phyloP scores from a whole-genome alignment of 768 basidiomycete genomes.

The Pleurotus citrinopileatus region DNA sequence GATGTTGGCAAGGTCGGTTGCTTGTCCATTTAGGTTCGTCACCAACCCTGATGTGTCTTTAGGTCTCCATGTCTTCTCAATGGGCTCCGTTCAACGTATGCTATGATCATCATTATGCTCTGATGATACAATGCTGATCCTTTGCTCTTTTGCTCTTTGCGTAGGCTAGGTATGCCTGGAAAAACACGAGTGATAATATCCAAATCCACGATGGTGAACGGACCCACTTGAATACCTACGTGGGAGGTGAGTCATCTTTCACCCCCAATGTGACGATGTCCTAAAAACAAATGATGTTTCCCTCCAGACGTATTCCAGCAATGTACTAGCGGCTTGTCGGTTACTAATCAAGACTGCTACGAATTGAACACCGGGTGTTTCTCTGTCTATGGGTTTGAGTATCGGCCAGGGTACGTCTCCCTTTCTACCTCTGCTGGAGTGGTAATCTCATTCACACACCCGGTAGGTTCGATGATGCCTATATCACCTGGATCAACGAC shows the following conservation, averaged over 20 bases:
- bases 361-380: constrained; percentile 33
- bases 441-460: too few species aligned
- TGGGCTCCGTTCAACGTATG: constrained; percentile 60
- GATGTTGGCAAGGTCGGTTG: constrained; percentile 26
- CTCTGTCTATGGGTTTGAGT: constrained; percentile 45
- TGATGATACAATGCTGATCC: too few species aligned
- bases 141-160: too few species aligned
- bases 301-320: constrained; percentile 63
- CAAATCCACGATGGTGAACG: constrained; percentile 43
- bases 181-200: constrained; percentile 46
- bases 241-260: constrained; percentile 65
- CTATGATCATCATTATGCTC: neutral
- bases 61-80: constrained; percentile 53
- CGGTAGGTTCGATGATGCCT: constrained; percentile 45
- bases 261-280: too few species aligned
- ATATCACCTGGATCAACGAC: constrained; percentile 71
- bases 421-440: too few species aligned
- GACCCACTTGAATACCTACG: constrained; percentile 53
- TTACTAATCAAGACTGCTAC: constrained; percentile 66
- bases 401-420: constrained; percentile 41
- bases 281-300: too few species aligned
- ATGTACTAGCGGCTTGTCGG: constrained; percentile 64
- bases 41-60: too few species aligned
- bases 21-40: too few species aligned
- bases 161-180: constrained; percentile 58